phyloP scores from a whole-genome alignment of 768 basidiomycete genomes.

The Rhizopogon vulgaris region DNA sequence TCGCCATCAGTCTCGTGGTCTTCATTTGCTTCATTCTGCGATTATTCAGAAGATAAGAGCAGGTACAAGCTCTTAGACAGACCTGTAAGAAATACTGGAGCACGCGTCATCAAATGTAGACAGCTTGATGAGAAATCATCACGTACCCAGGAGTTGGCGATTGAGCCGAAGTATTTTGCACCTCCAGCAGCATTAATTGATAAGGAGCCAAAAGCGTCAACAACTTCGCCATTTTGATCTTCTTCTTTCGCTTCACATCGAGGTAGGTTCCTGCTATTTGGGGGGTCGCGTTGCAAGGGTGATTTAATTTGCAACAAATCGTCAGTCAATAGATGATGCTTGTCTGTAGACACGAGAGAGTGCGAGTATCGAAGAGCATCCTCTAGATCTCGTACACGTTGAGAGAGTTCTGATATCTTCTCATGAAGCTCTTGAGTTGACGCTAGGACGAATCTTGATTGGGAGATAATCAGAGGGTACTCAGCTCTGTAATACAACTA shows the following conservation, averaged over 20 bases:
- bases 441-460: conserved; percentile 66
- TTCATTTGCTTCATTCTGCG: conserved; percentile 55
- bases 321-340: conserved; percentile 63
- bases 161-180: conserved; percentile 72
- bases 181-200: conserved; percentile 66
- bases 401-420: conserved; percentile 70
- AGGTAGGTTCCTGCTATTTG: conserved; percentile 32
- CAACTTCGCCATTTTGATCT: conserved; percentile 57
- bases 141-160: conserved; percentile 71
- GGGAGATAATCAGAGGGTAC: conserved; percentile 1
- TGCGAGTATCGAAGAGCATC: conserved; percentile 62
- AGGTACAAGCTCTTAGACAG: conserved; percentile 13
- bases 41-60: conserved; percentile 8
- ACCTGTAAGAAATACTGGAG: conserved; percentile 72
- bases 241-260: conserved; percentile 49
- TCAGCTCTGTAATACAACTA: not conserved
- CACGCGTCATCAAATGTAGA: conserved; percentile 2
- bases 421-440: conserved; percentile 79
- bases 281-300: conserved; percentile 65
- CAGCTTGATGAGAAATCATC: not conserved
- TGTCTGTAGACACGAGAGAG: conserved; percentile 47
- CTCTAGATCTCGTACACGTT: conserved; percentile 71
- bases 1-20: conserved; percentile 44
- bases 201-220: conserved; percentile 78
- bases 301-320: conserved; percentile 73